Evolutionary conservation across 768 basidiomycete species (phyloP), one percentile per base, ranked within the genome.

Genomic region (Chalciporus sphaerocephalus): DNA sequence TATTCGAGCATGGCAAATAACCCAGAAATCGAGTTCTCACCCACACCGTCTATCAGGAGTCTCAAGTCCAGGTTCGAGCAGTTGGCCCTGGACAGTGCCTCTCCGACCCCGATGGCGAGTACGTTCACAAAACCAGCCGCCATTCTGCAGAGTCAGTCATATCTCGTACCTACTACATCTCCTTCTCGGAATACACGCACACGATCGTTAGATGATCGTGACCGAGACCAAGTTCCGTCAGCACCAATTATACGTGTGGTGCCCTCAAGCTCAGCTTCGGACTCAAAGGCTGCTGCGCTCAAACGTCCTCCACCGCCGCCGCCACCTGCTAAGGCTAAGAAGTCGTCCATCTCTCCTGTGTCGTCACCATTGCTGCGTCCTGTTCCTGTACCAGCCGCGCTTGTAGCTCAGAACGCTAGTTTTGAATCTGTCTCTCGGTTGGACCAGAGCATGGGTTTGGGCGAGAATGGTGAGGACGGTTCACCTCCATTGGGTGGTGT

Each of bases 51-150:
- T 2, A 85, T 89, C 42, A 82, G 76, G 62, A 85, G 74, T 48
- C 70, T 90, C 15, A 77, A 78, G 36, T 85, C 83, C 23, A 78
- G 70, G 56, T 90, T 88, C 57, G 87, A 90, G 59, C 75, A 80
- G 54, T 66, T 87, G 20, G 81, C 85, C 4, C 68, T 70, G 37
- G 68, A 70, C 9, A 65, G 71, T 11, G 49, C 57, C 48, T 46
- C 52, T 16, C 5, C 38, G 9, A 21, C 43, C 16, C 24, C 41
- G 38, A 38, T 36, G 42, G 5, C 12, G n/a, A 32, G 24, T 2
- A 13, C 21, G 21, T 58, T 45, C 34, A 40, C 47, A 24, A 39
- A 20, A 5, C 37, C 40, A 6, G 32, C 38, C 21, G 22, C 24
- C 15, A 33, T 39, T 15, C 6, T n/a, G 7, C 42, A 46, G 17